Evolutionary conservation across 2,329 filamentous ascomycete genomes (phyloP).

Genomic region (Aureobasidium sp.): DNA sequence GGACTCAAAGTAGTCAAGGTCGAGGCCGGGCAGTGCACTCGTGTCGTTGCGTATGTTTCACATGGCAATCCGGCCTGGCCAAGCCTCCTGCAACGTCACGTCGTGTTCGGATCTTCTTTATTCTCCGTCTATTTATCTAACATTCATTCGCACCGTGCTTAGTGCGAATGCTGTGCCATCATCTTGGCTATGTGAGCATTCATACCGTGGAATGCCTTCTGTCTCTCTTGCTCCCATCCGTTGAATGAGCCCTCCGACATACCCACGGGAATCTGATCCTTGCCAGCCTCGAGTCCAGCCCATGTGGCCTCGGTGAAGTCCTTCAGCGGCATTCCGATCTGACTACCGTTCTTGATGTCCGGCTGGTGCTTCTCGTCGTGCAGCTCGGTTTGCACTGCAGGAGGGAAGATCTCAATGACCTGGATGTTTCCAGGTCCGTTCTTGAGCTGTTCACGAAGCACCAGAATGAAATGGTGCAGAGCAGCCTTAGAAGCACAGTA

Average conservation of each 20-base stretch:
- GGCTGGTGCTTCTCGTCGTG: slow-evolving; percentile 48
- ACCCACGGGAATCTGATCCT: slow-evolving; percentile 45
- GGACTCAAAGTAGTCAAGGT: background rate
- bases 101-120: background rate
- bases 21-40: background rate
- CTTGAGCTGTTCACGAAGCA: slow-evolving; percentile 42
- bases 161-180: slow-evolving; percentile 10
- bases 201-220: slow-evolving; percentile 31
- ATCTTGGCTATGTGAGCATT: slow-evolving; percentile 13
- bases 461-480: slow-evolving; percentile 45
- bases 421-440: slow-evolving; percentile 39
- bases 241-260: slow-evolving; percentile 36
- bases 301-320: slow-evolving; percentile 45
- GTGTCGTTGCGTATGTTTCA: slow-evolving; percentile 5
- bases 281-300: slow-evolving; percentile 33
- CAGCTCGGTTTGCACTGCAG: slow-evolving; percentile 48
- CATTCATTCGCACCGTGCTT: background rate
- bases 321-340: slow-evolving; percentile 46
- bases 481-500: slow-evolving; percentile 50
- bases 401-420: slow-evolving; percentile 47
- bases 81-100: slow-evolving; percentile 7
- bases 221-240: slow-evolving; percentile 36
- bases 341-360: slow-evolving; percentile 37
- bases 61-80: slow-evolving; percentile 2
- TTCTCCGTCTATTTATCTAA: background rate